A percentile compares a stretch with the other conserved stretches of the same genome.
Evolutionary conservation across 129 eudicot genomes (phyloP).

Genomic region (Artemisia argyi): DNA sequence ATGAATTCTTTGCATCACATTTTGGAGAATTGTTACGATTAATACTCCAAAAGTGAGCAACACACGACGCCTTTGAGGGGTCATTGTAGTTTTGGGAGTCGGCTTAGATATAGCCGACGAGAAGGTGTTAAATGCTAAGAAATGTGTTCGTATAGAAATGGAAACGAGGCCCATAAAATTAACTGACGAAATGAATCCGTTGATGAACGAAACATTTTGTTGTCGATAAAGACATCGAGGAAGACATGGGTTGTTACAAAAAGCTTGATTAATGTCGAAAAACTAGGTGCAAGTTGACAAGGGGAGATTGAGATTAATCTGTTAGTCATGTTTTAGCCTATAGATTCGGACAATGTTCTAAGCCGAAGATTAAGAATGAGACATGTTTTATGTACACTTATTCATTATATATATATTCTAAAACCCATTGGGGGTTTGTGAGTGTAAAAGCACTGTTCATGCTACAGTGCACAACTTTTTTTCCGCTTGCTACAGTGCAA

Average conservation of each 20-base stretch:
- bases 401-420: too few relatives aligned
- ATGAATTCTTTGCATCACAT: slow-evolving; percentile 27
- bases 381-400: too few relatives aligned
- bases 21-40: slow-evolving; percentile 27
- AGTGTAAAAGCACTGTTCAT: too few relatives aligned
- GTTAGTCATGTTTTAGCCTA: too few relatives aligned
- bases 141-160: slow-evolving; percentile 35
- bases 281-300: slow-evolving; percentile 31
- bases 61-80: slow-evolving; percentile 44
- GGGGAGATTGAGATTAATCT: slow-evolving; percentile 5
- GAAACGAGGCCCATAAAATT: slow-evolving; percentile 41
- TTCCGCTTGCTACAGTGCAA: too few relatives aligned
- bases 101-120: slow-evolving; percentile 12
- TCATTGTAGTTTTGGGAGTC: slow-evolving; percentile 20
- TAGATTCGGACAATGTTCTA: too few relatives aligned
- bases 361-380: too few relatives aligned
- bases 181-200: slow-evolving; percentile 19
- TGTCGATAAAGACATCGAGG: slow-evolving; percentile 25
- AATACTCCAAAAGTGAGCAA: slow-evolving; percentile 47
- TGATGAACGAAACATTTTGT: slow-evolving; percentile 18
- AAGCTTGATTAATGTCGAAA: slow-evolving; percentile 23
- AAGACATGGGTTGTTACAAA: slow-evolving; percentile 23
- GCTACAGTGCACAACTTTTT: too few relatives aligned
- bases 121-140: slow-evolving; percentile 28
- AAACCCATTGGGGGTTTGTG: too few relatives aligned